Percentiles rank a stretch among this genome's conserved stretches.
Evolutionary conservation across 2,329 filamentous ascomycete species (phyloP).

Genomic region (Fusarium kyushuense): DNA sequence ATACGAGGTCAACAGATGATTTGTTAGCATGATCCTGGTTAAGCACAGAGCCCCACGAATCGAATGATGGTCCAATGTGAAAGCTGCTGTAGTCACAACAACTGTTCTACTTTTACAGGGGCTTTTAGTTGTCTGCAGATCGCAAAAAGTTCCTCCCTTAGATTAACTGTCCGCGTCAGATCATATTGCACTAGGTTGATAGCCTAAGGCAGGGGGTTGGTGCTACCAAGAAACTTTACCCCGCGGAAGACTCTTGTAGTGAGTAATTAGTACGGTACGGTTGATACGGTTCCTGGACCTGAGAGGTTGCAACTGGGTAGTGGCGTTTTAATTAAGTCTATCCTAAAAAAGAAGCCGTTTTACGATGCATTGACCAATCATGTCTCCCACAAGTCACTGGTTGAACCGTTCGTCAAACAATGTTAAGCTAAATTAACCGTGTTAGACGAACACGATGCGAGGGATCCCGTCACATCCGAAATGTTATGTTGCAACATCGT

Average conservation of each 20-base stretch:
- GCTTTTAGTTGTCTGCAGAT: constrained; percentile 9
- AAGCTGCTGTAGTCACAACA: background rate
- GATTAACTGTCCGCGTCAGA: constrained; percentile 17
- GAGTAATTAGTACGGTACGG: background rate
- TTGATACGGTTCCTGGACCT: constrained; percentile 17
- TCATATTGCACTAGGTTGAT: constrained; percentile 3
- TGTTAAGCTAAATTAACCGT: background rate
- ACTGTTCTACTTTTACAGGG: background rate
- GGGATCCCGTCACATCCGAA: constrained; percentile 29
- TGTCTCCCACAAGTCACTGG: background rate
- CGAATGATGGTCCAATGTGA: background rate
- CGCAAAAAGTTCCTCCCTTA: constrained; percentile 7
- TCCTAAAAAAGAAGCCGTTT: constrained; percentile 11
- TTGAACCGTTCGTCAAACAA: constrained; percentile 8
- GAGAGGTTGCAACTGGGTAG: constrained; percentile 8
- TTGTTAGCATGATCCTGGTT: constrained; percentile 3
- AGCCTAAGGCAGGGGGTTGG: constrained; percentile 2
- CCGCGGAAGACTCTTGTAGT: constrained; percentile 1
- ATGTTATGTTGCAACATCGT: constrained; percentile 25
- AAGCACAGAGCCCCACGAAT: constrained; percentile 25
- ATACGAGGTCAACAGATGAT: constrained; percentile 9
- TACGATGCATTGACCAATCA: background rate
- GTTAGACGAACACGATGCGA: constrained; percentile 20
- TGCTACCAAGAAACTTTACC: constrained; percentile 5
- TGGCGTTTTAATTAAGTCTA: constrained; percentile 23